phyloP scores from a whole-genome alignment of 2,329 filamentous ascomycete genomes.

The Macrophomina tecta region DNA sequence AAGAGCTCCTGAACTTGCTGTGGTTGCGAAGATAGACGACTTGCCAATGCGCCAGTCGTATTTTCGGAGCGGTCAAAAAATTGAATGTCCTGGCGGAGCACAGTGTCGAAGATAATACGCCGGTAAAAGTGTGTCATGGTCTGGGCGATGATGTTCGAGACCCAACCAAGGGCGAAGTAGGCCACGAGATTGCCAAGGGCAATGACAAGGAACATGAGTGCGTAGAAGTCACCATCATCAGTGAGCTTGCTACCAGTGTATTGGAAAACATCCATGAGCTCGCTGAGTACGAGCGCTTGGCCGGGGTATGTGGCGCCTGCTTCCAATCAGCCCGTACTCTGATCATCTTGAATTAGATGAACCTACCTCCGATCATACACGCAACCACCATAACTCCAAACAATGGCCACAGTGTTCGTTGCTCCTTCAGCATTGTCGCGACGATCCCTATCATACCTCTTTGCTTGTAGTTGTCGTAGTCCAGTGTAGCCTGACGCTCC shows the following conservation, averaged over 20 bases:
- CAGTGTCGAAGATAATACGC: constrained; percentile 77
- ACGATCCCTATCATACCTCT: not conserved
- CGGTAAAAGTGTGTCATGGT: constrained; percentile 50
- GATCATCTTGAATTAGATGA: constrained; percentile 32
- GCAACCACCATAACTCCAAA: constrained; percentile 32
- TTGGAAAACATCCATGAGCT: constrained; percentile 54
- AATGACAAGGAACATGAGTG: constrained; percentile 63
- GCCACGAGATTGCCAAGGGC: constrained; percentile 54
- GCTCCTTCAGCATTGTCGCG: not conserved
- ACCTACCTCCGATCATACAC: constrained; percentile 57
- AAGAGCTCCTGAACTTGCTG: constrained; percentile 87
- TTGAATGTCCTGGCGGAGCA: constrained; percentile 85
- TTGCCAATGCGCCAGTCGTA: constrained; percentile 82
- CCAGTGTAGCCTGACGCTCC: constrained; percentile 1
- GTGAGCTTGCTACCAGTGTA: constrained; percentile 46
- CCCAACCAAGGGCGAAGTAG: constrained; percentile 55
- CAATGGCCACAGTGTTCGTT: constrained; percentile 31
- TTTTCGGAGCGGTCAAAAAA: constrained; percentile 91
- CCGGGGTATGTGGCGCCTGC: constrained; percentile 53
- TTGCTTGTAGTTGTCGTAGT: constrained; percentile 17
- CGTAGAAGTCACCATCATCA: constrained; percentile 37
- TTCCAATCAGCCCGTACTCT: constrained; percentile 48
- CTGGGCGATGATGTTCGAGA: constrained; percentile 54
- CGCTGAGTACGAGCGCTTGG: constrained; percentile 58
- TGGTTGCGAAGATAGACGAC: constrained; percentile 83